Evolutionary conservation across 768 basidiomycete genomes (phyloP).

Genomic region (Sarcomyxa edulis): DNA sequence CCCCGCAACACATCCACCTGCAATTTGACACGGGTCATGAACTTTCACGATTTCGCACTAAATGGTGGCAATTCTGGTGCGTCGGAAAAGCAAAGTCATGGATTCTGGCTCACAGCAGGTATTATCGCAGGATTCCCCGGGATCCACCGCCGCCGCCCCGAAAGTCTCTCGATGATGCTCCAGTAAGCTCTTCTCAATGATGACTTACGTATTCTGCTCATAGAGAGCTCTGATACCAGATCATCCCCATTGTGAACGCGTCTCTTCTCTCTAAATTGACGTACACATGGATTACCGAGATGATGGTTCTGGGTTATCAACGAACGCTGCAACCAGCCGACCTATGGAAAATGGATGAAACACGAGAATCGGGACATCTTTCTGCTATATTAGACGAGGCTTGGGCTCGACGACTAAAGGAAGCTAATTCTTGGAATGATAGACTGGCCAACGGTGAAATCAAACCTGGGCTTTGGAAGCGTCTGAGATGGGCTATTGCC

Average conservation of each 20-base stretch:
- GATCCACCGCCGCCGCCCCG: conserved; percentile 55
- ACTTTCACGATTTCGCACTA: conserved; percentile 33
- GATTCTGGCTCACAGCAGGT: neutral
- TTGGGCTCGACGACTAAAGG: conserved; percentile 42
- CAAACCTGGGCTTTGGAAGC: conserved; percentile 32
- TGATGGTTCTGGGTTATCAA: conserved; percentile 64
- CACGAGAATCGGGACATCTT: conserved; percentile 43
- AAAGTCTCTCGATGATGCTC: conserved; percentile 48
- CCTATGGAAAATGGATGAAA: conserved; percentile 59
- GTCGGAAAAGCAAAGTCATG: conserved; percentile 6
- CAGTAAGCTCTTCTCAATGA: conserved; percentile 20
- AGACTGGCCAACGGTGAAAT: conserved; percentile 39
- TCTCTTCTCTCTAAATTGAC: conserved; percentile 56
- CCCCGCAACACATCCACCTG: conserved; percentile 9
- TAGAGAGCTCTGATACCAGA: too few relatives aligned
- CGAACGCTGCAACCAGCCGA: conserved; percentile 72
- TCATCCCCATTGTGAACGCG: conserved; percentile 55
- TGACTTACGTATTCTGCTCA: neutral
- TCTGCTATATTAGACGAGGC: conserved; percentile 50
- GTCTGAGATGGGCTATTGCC: conserved; percentile 35
- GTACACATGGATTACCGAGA: conserved; percentile 59
- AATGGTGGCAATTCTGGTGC: conserved; percentile 56
- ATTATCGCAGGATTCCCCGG: conserved; percentile 46
- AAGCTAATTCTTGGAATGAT: conserved; percentile 53
- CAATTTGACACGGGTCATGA: conserved; percentile 37